Evolutionary conservation across 1,139 yeast genomes (phyloP).

Genomic region (Sugiyamaella pinicola): DNA sequence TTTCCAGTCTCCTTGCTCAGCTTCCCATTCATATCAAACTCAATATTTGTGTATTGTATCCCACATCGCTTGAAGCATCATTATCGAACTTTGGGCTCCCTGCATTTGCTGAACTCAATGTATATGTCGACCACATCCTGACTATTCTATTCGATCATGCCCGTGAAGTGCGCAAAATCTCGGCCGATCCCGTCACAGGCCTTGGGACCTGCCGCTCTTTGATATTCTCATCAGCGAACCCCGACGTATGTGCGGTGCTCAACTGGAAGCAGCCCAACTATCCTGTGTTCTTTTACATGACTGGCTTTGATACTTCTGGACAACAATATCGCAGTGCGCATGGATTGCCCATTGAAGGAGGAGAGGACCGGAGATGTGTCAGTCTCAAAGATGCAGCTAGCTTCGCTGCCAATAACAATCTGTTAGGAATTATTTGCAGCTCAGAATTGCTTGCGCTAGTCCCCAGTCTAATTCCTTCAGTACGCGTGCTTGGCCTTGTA

Average conservation of each 20-base stretch:
- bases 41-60: conserved; percentile 78
- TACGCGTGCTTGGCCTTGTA: conserved; percentile 78
- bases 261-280: conserved; percentile 99
- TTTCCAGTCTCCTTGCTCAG: conserved; percentile 58
- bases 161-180: conserved; percentile 37
- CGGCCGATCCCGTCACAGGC: conserved; percentile 26
- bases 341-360: conserved; percentile 36
- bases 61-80: conserved; percentile 67
- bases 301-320: conserved; percentile 45
- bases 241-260: conserved; percentile 84
- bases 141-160: conserved; percentile 78
- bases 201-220: conserved; percentile 54
- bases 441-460: conserved; percentile 68
- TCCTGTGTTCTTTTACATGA: conserved; percentile 86
- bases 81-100: conserved; percentile 50
- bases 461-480: conserved; percentile 73
- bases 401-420: conserved; percentile 79
- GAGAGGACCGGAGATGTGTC: conserved; percentile 50
- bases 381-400: conserved; percentile 63
- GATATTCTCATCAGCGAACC: conserved; percentile 82
- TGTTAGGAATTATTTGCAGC: conserved; percentile 81
- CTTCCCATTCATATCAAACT: conserved; percentile 65
- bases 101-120: conserved; percentile 56
- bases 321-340: conserved; percentile 42
- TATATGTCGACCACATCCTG: conserved; percentile 73